phyloP scores from a whole-genome alignment of 75 land plant species.

The Selaginella tamariscina region DNA sequence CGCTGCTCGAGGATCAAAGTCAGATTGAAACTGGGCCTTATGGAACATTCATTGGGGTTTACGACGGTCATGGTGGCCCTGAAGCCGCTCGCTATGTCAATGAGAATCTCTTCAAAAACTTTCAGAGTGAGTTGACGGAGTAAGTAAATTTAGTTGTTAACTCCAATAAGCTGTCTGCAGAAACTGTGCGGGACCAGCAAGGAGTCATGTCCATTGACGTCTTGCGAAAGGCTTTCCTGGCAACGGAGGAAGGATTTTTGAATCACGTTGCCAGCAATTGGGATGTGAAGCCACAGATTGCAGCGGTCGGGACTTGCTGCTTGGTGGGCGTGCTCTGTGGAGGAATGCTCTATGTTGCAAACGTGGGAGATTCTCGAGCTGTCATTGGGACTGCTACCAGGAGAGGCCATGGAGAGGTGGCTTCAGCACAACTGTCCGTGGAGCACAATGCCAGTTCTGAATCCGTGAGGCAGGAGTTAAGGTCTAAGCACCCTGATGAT shows the following conservation, averaged over 20 bases:
- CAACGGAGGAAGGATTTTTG: conserved; percentile 58
- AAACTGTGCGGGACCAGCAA: conserved; percentile 18
- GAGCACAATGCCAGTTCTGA: conserved; percentile 64
- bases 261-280: conserved; percentile 40
- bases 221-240: conserved; percentile 45
- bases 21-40: conserved; percentile 42
- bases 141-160: neutral
- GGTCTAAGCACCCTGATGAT: conserved; percentile 72
- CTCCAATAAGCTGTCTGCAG: neutral
- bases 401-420: conserved; percentile 19
- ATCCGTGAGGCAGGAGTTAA: conserved; percentile 52
- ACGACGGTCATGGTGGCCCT: conserved; percentile 73
- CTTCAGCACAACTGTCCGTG: conserved; percentile 41
- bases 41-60: conserved; percentile 53
- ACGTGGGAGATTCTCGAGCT: conserved; percentile 63
- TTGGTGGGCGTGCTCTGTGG: conserved; percentile 51
- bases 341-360: conserved; percentile 43
- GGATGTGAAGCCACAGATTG: conserved; percentile 41
- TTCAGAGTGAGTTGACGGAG: conserved; percentile 38
- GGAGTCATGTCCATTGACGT: conserved; percentile 58
- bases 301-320: conserved; percentile 79
- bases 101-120: conserved; percentile 40
- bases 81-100: conserved; percentile 59
- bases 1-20: conserved; percentile 47
- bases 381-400: conserved; percentile 19